These are phyloP conservation scores for Miamiensis avidus DNA, from an alignment of 169 alveolate species.

Conservation along the genomic window DNA sequence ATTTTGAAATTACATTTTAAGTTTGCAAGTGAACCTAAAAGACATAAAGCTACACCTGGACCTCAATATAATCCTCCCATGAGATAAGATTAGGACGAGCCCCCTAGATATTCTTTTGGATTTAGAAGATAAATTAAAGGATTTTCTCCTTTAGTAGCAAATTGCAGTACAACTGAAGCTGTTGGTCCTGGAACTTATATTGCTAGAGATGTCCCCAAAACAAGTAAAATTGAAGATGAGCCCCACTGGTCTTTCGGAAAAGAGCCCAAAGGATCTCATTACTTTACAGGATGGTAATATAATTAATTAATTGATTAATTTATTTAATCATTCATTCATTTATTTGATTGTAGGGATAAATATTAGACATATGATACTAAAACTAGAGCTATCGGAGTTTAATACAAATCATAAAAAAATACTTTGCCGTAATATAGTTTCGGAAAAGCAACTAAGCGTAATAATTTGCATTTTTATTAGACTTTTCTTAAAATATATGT, in stretches of 20 bases:
- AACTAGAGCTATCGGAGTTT: slow-evolving; percentile 34
- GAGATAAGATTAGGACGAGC: slow-evolving; percentile 25
- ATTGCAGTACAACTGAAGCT: slow-evolving; percentile 40
- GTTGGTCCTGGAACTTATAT: slow-evolving; percentile 55
- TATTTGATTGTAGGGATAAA: slow-evolving; percentile 31
- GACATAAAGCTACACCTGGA: slow-evolving; percentile 53
- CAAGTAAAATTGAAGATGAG: slow-evolving; percentile 31
- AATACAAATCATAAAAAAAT: slow-evolving; percentile 39
- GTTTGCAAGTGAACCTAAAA: slow-evolving; percentile 48
- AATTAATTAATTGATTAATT: neutral
- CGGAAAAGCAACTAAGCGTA: slow-evolving; percentile 37
- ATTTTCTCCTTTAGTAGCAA: slow-evolving; percentile 44
- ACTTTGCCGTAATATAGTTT: slow-evolving; percentile 40
- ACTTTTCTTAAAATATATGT: neutral
- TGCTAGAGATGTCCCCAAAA: slow-evolving; percentile 32
- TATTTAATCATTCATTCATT: neutral
- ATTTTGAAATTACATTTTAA: neutral
- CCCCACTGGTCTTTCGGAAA: slow-evolving; percentile 42
- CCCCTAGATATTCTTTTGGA: slow-evolving; percentile 42
- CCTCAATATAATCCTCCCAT: slow-evolving; percentile 51
- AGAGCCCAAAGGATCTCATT: slow-evolving; percentile 30
- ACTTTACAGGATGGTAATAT: slow-evolving; percentile 1
- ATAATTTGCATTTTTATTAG: neutral
- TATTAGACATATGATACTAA: slow-evolving; percentile 28
- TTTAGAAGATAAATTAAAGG: slow-evolving; percentile 50